Conservation (phyloP, 2,329 filamentous ascomycete genomes). For the Fusarium sp. region DNA sequence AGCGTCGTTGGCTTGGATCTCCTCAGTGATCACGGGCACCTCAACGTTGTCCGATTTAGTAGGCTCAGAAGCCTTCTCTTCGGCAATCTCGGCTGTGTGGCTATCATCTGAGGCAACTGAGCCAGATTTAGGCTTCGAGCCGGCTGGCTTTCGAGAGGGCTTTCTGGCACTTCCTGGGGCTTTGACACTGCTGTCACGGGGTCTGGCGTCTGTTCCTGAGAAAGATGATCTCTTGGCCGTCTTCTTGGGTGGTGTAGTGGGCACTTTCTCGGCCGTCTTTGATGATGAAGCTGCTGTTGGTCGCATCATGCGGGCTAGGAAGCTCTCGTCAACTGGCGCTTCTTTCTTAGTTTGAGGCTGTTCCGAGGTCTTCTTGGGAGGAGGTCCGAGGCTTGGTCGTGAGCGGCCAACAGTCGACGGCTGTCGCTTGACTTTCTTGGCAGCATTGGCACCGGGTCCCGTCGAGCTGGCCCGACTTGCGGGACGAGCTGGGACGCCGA, state of each 20-base stretch:
- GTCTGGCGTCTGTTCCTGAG: slow-evolving; percentile 35
- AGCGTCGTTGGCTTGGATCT: neutral
- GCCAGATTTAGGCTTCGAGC: slow-evolving; percentile 10
- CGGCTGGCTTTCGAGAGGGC: slow-evolving; percentile 14
- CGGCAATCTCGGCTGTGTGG: slow-evolving; percentile 8
- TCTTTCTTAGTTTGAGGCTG: slow-evolving; percentile 60
- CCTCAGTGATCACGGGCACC: slow-evolving; percentile 7
- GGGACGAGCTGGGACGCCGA: slow-evolving; percentile 56
- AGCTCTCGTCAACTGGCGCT: slow-evolving; percentile 74
- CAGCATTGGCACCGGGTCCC: slow-evolving; percentile 33
- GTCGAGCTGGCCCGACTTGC: slow-evolving; percentile 61
- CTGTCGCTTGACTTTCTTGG: slow-evolving; percentile 58
- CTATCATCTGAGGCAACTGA: slow-evolving; percentile 20
- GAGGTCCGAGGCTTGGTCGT: slow-evolving; percentile 68
- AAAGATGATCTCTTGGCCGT: slow-evolving; percentile 43
- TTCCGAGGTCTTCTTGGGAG: slow-evolving; percentile 64
- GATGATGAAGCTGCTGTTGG: slow-evolving; percentile 77
- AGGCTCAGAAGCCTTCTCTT: slow-evolving; percentile 19
- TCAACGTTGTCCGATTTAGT: slow-evolving; percentile 14
- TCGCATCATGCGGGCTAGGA: slow-evolving; percentile 85
- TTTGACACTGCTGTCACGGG: slow-evolving; percentile 45
- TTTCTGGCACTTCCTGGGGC: slow-evolving; percentile 45
- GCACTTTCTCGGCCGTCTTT: slow-evolving; percentile 74
- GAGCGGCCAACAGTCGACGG: slow-evolving; percentile 59
- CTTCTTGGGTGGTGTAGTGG: slow-evolving; percentile 63